Conservation (phyloP, 75 land plant genomes). For the Selaginella moellendorffii region DNA sequence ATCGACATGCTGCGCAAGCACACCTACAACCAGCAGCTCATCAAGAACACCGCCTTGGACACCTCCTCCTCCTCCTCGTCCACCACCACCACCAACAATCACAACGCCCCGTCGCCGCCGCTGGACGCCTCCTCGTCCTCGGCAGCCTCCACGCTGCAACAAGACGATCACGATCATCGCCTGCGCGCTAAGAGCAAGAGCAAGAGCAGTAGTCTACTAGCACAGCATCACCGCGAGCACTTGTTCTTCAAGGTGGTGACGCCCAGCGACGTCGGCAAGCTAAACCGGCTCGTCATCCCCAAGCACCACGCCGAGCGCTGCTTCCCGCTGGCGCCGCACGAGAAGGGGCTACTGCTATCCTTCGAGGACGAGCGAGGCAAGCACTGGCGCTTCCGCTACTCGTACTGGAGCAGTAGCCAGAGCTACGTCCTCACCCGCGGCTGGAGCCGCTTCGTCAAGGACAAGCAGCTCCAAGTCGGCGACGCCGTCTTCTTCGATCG, state of each 20-base stretch:
- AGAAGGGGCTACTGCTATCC: neutral
- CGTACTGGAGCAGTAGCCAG: neutral
- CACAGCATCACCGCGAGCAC: neutral
- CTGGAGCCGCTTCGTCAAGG: neutral
- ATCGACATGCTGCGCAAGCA: neutral
- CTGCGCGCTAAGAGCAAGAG: neutral
- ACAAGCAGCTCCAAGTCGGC: neutral
- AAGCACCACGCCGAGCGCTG: neutral
- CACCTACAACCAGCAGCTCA: neutral
- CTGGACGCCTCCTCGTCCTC: too few relatives aligned
- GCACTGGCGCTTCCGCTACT: neutral
- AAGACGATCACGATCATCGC: neutral
- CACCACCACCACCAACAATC: too few relatives aligned
- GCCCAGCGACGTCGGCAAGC: neutral
- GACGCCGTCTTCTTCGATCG: neutral
- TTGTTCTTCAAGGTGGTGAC: neutral
- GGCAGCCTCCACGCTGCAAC: too few relatives aligned
- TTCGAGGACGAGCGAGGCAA: slow-evolving; percentile 1
- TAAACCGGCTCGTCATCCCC: neutral
- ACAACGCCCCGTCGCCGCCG: neutral
- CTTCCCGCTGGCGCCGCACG: neutral
- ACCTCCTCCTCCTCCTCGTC: too few relatives aligned
- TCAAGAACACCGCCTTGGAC: neutral
- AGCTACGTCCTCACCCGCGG: neutral
- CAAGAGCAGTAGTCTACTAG: too few relatives aligned